Evolutionary conservation across 148 eudicot genomes (phyloP).

Genomic region (Selenicereus undatus): DNA sequence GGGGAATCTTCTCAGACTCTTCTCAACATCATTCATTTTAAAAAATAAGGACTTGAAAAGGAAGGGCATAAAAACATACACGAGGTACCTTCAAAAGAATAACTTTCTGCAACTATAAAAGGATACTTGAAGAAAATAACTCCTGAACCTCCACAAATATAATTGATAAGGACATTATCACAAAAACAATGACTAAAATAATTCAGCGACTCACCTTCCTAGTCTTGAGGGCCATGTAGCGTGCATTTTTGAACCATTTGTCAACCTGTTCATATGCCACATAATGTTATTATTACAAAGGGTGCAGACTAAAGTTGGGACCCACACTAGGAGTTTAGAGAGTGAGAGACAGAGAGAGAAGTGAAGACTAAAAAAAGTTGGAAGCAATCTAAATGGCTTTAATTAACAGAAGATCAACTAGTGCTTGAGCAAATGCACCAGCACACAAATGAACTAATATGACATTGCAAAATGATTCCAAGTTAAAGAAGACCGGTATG

Average conservation of each 20-base stretch:
- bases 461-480: neutral
- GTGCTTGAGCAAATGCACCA: neutral
- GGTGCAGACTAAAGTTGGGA: neutral
- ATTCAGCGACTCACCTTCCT: constrained; percentile 55
- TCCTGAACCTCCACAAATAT: neutral
- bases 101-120: neutral
- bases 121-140: neutral
- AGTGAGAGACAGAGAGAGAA: no score
- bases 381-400: neutral
- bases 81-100: neutral
- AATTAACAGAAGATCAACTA: neutral
- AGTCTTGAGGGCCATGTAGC: constrained; percentile 72
- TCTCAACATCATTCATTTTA: neutral
- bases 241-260: constrained; percentile 98
- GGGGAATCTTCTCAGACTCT: neutral
- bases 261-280: constrained; percentile 51
- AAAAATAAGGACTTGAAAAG: no score
- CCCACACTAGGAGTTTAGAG: no score
- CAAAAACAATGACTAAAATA: neutral
- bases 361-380: neutral
- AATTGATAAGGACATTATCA: neutral
- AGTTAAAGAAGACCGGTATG: neutral
- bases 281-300: constrained; percentile 6
- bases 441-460: neutral
- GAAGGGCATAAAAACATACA: neutral